phyloP scores from a whole-genome alignment of 495 filamentous ascomycete genomes.

The Annulohypoxylon bovei region DNA sequence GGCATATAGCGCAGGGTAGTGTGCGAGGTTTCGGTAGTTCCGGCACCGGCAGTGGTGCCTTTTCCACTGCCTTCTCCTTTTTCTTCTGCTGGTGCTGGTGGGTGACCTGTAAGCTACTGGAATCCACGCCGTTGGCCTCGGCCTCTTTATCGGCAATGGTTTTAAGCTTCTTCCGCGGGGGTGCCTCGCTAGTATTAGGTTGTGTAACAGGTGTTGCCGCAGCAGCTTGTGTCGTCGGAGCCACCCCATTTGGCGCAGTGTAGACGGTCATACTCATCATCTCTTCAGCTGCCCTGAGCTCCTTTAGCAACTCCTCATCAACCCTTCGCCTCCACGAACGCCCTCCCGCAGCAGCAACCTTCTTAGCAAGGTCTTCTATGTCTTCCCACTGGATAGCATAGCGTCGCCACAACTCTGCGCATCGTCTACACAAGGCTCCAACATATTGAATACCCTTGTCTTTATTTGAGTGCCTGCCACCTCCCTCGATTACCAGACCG shows the following conservation, averaged over 20 bases:
- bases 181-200: conserved; percentile 27
- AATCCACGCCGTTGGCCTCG: conserved; percentile 43
- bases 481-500: conserved; percentile 73
- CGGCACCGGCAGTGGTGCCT: conserved; percentile 60
- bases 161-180: conserved; percentile 68
- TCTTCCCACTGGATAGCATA: conserved; percentile 97
- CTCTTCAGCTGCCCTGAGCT: conserved; percentile 67
- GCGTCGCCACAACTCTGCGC: conserved; percentile 90
- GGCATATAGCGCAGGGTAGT: conserved; percentile 87
- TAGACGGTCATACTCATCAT: conserved; percentile 57
- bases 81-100: conserved; percentile 64
- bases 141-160: conserved; percentile 48
- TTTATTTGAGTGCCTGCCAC: conserved; percentile 66
- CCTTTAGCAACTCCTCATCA: conserved; percentile 90
- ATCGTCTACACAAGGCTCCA: conserved; percentile 87
- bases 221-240: conserved; percentile 49
- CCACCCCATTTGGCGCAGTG: conserved; percentile 53
- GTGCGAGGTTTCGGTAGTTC: conserved; percentile 80
- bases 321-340: conserved; percentile 87
- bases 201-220: conserved; percentile 23
- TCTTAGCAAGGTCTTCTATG: conserved; percentile 91
- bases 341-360: conserved; percentile 81
- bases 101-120: conserved; percentile 30
- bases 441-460: conserved; percentile 82
- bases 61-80: conserved; percentile 70